Evolutionary conservation across 192 early-diverging fungal species (phyloP).

Genomic region (Nowakowskiella sp.): DNA sequence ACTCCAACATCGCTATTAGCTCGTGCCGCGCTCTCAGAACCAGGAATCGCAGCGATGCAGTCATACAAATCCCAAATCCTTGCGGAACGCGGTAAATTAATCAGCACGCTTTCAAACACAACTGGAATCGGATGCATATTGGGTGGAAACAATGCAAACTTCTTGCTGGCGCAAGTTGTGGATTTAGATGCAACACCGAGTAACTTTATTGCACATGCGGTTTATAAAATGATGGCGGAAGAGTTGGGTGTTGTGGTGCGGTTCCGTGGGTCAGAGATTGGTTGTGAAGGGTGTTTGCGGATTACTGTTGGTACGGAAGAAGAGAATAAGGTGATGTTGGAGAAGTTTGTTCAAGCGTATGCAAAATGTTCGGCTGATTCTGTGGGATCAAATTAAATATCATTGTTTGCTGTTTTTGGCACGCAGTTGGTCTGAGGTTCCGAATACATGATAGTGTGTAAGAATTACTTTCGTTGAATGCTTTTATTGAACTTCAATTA

Average conservation of each 20-base stretch:
- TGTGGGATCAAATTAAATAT: no score
- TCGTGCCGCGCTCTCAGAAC: slow-evolving; percentile 62
- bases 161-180: slow-evolving; percentile 80
- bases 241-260: slow-evolving; percentile 82
- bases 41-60: slow-evolving; percentile 62
- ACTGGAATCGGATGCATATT: slow-evolving; percentile 64
- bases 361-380: background rate
- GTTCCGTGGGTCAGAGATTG: slow-evolving; percentile 85
- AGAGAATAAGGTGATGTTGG: slow-evolving; percentile 68
- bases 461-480: no score
- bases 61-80: slow-evolving; percentile 49
- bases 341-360: slow-evolving; percentile 23
- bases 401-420: no score
- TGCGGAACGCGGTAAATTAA: slow-evolving; percentile 59
- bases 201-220: slow-evolving; percentile 59
- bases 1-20: slow-evolving; percentile 77
- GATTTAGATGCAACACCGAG: slow-evolving; percentile 52
- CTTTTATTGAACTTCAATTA: no score
- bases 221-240: slow-evolving; percentile 85
- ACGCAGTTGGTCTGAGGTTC: no score
- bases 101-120: slow-evolving; percentile 53
- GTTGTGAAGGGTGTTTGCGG: slow-evolving; percentile 88
- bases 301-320: slow-evolving; percentile 86
- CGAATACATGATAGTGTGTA: no score
- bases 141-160: slow-evolving; percentile 91